Base-by-base conservation (phyloP, 1,139 yeast species). In the Spathaspora sp. region DNA sequence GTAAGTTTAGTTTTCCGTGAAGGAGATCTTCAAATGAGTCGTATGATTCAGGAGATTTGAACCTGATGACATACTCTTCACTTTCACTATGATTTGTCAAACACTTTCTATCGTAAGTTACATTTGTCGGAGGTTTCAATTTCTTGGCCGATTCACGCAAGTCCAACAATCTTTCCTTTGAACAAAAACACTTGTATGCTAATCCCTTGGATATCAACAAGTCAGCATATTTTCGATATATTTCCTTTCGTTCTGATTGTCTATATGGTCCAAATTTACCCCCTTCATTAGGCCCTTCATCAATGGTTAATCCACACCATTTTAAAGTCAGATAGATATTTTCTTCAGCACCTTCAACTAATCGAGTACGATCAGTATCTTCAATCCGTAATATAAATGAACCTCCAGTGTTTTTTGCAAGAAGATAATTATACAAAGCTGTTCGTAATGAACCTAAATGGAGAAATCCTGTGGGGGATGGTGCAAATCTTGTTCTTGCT, bases 371-470 rank as follows among this genome's bases (percentile, higher is more conserved):
- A 63, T 93, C 99, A 0, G 99, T 93, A 57, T 93, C 99, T 61
- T 93, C 99, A 16, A 93, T 65, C 39, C 99, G 75, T 17, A 93
- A 65, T 4, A 95, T 54, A 57, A 93, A 95, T 55, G 81, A 79
- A 0, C 99, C 99, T 0, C 82, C 81, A 0, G 97, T 89, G 48
- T 80, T 78, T 55, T 74, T 81, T 0, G 99, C 98, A 23, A 89
- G 68, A 26, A 93, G 65, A 58, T 85, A 93, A 63, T 93, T 95
- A 67, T 89, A 95, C 25, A 93, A 65, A 0, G 99, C 98, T 0
- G 99, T 93, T 60, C 99, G 70, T 43, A 95, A 64, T 0, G 98
- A 90, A 0, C 99, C 99, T 47, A 95, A 64, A 62, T 93, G 99
- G 34, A 95, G 73, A 52, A 80, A 80, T 0, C 99, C 99, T 0